Base-by-base conservation (phyloP, 192 early-diverging fungal species). In the Linnemannia schmuckeri region DNA sequence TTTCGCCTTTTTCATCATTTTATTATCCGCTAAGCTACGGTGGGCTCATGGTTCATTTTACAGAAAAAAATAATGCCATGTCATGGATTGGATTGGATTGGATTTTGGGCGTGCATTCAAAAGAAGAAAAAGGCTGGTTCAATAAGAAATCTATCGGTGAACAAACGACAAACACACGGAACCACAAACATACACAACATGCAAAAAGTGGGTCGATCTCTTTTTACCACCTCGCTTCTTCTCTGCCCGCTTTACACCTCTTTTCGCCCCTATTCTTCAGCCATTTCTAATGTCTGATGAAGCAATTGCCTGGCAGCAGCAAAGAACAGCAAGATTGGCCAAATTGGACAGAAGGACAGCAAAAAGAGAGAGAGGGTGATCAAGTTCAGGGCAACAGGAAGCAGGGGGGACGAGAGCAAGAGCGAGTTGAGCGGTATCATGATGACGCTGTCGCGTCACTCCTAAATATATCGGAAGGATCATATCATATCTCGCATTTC, bases 381-480 rank as follows among this genome's bases (percentile, higher is more conserved):
- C 57, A 66, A 66, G 27, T 15, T 15, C 30, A 66, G 30, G 10
- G 10, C 61, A 66, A 27, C 24, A 57, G 9, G 55, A 7, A 18
- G 49, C 18, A 22, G 15, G 49, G 55, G n/a, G 8, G 55, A 9
- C n/a, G 13, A 66, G 61, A 27, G 49, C 2, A 22, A 52, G 61
- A 33, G 13, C 10, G 4, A 66, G 30, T 9, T 27, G 30, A 9
- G 27, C 57, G 6, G 57, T 15, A 33, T 30, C 61, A 66, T 66
- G 61, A 66, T 66, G 61, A 66, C 61, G 33, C 61, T 30, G 61
- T 66, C 30, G 61, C 61, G 30, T 66, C 61, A 33, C 61, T 63
- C 61, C 61, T 33, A 66, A 66, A 66, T 40, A 41, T 71, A 71
- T 41, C 27, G 41, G 38, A 71, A 71, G 20, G 70, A 42, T 71